Conservation (phyloP, 2,329 filamentous ascomycete species). For the Trichophyton verrucosum region DNA sequence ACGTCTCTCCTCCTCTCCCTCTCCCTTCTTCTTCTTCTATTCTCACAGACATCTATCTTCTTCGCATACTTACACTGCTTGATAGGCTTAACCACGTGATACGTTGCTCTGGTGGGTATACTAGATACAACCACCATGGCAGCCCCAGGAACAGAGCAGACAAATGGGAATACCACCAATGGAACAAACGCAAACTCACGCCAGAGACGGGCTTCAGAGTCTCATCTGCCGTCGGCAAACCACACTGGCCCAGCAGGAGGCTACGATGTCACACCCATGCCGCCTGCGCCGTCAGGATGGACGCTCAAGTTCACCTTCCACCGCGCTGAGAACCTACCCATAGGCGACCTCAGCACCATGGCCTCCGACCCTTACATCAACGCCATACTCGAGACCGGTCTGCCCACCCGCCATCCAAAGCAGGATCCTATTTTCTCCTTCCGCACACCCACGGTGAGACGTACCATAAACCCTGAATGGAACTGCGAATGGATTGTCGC, state of each 20-base stretch:
- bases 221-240: neutral
- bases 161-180: neutral
- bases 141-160: no score
- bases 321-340: constrained; percentile 65
- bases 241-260: constrained; percentile 53
- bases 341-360: constrained; percentile 63
- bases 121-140: no score
- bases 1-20: neutral
- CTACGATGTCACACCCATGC: constrained; percentile 67
- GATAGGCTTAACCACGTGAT: no score
- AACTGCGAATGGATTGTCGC: constrained; percentile 77
- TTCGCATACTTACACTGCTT: no score
- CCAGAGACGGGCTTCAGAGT: neutral
- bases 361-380: constrained; percentile 75
- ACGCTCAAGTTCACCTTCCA: constrained; percentile 78
- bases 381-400: constrained; percentile 58
- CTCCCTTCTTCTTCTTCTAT: neutral
- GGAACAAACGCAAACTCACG: neutral
- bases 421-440: constrained; percentile 58
- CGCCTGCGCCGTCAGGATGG: constrained; percentile 61
- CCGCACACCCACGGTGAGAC: constrained; percentile 64
- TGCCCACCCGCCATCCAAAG: constrained; percentile 72
- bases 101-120: no score
- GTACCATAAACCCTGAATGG: constrained; percentile 65
- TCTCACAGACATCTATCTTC: no score